Evolutionary conservation across 306 rosid genomes (phyloP).

Genomic region (Malus asiatica): DNA sequence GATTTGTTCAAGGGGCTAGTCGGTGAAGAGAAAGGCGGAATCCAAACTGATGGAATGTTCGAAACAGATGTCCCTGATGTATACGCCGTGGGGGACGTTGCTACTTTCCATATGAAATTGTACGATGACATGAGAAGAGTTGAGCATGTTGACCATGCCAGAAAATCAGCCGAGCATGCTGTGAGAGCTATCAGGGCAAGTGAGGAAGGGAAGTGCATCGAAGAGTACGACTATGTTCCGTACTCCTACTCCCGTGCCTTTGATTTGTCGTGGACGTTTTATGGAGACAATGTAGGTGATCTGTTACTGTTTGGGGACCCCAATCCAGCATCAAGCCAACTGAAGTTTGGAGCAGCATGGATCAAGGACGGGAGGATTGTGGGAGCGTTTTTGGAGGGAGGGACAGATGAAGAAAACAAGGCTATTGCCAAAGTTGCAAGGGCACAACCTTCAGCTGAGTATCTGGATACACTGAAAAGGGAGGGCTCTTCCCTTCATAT

Average conservation of each 20-base stretch:
- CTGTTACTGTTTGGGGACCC: slow-evolving; percentile 27
- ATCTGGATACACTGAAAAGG: slow-evolving; percentile 10
- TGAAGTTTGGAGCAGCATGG: slow-evolving; percentile 44
- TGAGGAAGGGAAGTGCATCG: slow-evolving; percentile 5
- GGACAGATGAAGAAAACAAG: slow-evolving; percentile 30
- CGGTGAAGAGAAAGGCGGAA: slow-evolving; percentile 25
- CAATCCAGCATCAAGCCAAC: background rate
- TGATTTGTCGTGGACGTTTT: slow-evolving; percentile 37
- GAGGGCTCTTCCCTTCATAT: slow-evolving; percentile 24
- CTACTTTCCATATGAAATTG: slow-evolving; percentile 29
- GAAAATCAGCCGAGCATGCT: slow-evolving; percentile 39
- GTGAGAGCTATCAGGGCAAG: slow-evolving; percentile 30
- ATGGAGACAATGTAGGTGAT: slow-evolving; percentile 40
- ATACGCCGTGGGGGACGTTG: slow-evolving; percentile 33
- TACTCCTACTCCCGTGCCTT: slow-evolving; percentile 34
- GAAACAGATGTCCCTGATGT: slow-evolving; percentile 19
- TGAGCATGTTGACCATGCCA: slow-evolving; percentile 43
- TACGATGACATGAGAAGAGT: slow-evolving; percentile 36
- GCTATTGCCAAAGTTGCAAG: slow-evolving; percentile 31
- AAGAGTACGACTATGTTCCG: slow-evolving; percentile 29
- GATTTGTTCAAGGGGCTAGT: slow-evolving; percentile 30
- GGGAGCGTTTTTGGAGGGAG: slow-evolving; percentile 46
- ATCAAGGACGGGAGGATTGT: slow-evolving; percentile 27
- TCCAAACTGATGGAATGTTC: slow-evolving; percentile 28
- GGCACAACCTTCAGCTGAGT: slow-evolving; percentile 15